phyloP scores from a whole-genome alignment of 345 rosid species.

The Gynandropsis gynandra region DNA sequence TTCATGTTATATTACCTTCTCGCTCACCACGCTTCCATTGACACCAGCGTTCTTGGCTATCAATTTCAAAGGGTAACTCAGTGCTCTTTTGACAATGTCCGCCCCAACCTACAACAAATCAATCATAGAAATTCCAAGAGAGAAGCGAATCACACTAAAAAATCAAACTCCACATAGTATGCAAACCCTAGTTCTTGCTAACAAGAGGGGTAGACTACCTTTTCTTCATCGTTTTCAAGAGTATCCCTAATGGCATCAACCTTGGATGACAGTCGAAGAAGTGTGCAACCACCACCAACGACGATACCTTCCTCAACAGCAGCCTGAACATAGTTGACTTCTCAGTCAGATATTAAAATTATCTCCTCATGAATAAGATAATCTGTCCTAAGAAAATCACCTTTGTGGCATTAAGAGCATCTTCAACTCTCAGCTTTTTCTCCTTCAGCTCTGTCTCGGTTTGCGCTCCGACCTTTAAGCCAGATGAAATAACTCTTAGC shows the following conservation, averaged over 20 bases:
- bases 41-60: conserved; percentile 96
- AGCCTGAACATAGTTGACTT: conserved; percentile 29
- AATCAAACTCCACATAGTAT: too few species aligned
- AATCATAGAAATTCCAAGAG: background rate
- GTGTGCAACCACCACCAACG: conserved; percentile 82
- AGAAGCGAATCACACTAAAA: background rate
- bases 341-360: background rate
- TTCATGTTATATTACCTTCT: conserved; percentile 49
- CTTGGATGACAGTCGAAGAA: conserved; percentile 54
- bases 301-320: conserved; percentile 80
- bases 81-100: conserved; percentile 71
- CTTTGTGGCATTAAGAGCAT: conserved; percentile 94
- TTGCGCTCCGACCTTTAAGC: conserved; percentile 63
- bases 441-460: conserved; percentile 93
- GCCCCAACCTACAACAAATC: conserved; percentile 61
- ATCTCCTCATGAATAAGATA: background rate
- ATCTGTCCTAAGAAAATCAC: conserved; percentile 25
- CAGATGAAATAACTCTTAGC: background rate
- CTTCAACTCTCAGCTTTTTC: conserved; percentile 91
- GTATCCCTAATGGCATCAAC: conserved; percentile 61
- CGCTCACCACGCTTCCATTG: conserved; percentile 86
- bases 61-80: conserved; percentile 75
- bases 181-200: too few species aligned
- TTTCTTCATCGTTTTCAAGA: conserved; percentile 79
- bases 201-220: conserved; percentile 36